Evolutionary conservation across 73 alveolate species (phyloP).

Genomic region (Breviolum minutum): DNA sequence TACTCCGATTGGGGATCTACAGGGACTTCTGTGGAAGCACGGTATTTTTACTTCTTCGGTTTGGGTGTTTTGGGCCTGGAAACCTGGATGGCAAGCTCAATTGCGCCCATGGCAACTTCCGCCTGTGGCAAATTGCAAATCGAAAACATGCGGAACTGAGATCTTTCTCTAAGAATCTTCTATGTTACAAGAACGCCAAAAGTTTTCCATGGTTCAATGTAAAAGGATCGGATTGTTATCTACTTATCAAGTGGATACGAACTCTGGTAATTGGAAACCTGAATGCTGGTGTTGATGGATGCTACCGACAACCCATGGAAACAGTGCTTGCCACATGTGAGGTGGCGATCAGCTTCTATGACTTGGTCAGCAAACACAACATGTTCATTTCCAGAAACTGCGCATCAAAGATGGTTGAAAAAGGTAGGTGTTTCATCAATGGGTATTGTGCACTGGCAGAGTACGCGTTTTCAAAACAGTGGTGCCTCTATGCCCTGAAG

Average conservation of each 20-base stretch:
- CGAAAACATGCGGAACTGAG: not conserved
- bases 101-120: not conserved
- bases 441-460: not conserved
- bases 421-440: not conserved
- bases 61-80: not conserved
- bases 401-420: not conserved
- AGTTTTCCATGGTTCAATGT: not conserved
- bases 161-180: not conserved
- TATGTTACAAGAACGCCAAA: not conserved
- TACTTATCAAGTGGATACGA: not conserved
- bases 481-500: not conserved
- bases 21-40: not conserved
- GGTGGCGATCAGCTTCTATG: not conserved
- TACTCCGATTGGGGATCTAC: not conserved
- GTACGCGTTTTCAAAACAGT: not conserved
- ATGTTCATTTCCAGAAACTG: not conserved
- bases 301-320: not conserved
- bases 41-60: not conserved
- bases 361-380: not conserved
- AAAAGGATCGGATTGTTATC: not conserved
- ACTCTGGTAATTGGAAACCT: not conserved
- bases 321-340: not conserved
- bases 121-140: not conserved
- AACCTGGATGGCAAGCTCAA: not conserved
- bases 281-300: not conserved